These are phyloP conservation scores for Bipolaris sorokiniana DNA, from an alignment of 2,329 filamentous ascomycete species.

Conservation along the genomic window DNA sequence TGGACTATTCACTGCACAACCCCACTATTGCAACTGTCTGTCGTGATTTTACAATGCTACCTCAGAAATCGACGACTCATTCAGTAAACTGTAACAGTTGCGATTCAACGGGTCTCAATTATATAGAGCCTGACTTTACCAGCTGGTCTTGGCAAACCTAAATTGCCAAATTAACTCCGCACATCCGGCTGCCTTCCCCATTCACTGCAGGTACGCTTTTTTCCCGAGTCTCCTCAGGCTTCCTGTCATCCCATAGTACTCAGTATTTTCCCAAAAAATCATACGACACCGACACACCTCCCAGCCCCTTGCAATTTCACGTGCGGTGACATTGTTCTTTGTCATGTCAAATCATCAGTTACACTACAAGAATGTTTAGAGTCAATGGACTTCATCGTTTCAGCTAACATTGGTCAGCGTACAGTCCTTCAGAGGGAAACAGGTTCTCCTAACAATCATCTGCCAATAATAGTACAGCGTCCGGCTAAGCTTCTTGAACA, in stretches of 20 bases:
- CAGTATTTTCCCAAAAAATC: neutral
- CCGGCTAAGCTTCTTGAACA: conserved; percentile 17
- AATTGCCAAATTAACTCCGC: neutral
- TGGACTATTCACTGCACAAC: conserved; percentile 15
- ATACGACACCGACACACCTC: neutral
- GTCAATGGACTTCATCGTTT: neutral
- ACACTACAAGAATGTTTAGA: neutral
- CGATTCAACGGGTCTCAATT: neutral
- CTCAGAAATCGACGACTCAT: neutral
- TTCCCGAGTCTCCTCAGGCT: neutral
- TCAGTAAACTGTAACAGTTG: too few species aligned
- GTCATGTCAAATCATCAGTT: neutral
- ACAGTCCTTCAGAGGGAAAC: conserved; percentile 11
- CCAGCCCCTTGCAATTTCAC: too few species aligned
- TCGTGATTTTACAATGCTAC: conserved; percentile 10
- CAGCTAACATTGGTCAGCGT: conserved; percentile 16
- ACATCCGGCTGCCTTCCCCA: conserved; percentile 13
- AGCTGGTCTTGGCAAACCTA: neutral
- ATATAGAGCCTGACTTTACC: neutral
- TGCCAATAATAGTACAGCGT: conserved; percentile 6
- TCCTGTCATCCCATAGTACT: conserved; percentile 4
- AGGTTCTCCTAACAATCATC: conserved; percentile 7
- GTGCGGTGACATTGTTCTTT: neutral
- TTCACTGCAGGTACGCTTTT: conserved; percentile 23
- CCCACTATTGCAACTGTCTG: conserved; percentile 10